Conservation (phyloP, 2,329 filamentous ascomycete genomes). For the Pestalotiopsis sp. region DNA sequence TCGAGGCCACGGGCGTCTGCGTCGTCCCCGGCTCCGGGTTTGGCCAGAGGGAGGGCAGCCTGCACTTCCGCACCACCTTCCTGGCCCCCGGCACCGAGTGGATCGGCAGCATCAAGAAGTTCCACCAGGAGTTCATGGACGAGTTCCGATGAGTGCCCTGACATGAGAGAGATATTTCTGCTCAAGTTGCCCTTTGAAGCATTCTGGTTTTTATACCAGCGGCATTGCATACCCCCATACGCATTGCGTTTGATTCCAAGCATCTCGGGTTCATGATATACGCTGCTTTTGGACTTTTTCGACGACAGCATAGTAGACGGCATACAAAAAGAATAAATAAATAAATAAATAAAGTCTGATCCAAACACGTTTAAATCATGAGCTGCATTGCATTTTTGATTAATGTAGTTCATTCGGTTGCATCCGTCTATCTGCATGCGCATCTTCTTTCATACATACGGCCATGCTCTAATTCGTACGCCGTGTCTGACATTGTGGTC, state of each 20-base stretch:
- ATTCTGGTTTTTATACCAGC: not conserved
- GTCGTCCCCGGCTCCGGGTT: slow-evolving; percentile 92
- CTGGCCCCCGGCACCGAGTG: slow-evolving; percentile 94
- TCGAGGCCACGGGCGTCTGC: slow-evolving; percentile 93
- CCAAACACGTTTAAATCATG: not conserved
- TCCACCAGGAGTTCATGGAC: slow-evolving; percentile 89
- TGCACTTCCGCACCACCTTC: slow-evolving; percentile 97
- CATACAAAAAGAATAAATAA: not conserved
- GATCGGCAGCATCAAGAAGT: slow-evolving; percentile 84
- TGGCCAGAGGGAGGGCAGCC: slow-evolving; percentile 86
- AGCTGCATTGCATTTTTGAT: not conserved
- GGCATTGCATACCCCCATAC: not conserved
- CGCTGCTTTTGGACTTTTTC: not conserved
- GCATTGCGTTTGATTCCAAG: not conserved
- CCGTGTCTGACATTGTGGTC: not conserved
- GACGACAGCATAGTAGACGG: not conserved
- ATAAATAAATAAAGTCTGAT: not conserved
- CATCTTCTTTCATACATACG: not conserved
- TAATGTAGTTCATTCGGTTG: not conserved
- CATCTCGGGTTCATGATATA: not conserved
- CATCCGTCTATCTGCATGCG: not conserved
- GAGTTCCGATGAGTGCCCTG: slow-evolving; percentile 60
- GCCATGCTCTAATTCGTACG: not conserved
- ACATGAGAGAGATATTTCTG: not conserved
- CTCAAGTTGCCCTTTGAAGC: not conserved